phyloP scores from a whole-genome alignment of 2,329 filamentous ascomycete genomes.

The Botrytis porri region DNA sequence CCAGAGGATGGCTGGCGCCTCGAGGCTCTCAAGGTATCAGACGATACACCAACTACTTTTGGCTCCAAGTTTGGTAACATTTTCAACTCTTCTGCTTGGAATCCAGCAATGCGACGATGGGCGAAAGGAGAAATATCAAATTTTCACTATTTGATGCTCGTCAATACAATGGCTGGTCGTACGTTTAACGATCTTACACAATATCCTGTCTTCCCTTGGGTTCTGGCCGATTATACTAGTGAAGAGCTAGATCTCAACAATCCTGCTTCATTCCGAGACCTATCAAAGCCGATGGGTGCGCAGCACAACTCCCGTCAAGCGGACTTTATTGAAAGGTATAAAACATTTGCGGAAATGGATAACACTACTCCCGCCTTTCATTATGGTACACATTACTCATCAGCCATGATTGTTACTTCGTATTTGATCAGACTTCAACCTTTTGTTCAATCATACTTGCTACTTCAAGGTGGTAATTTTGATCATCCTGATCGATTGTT shows the following conservation, averaged over 20 bases:
- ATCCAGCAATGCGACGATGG: conserved; percentile 86
- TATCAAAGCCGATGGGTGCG: conserved; percentile 95
- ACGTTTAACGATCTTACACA: conserved; percentile 98
- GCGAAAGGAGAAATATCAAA: conserved; percentile 94
- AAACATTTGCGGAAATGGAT: conserved; percentile 88
- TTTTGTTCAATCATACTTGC: conserved; percentile 91
- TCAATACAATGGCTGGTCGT: conserved; percentile 94
- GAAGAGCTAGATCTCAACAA: conserved; percentile 85
- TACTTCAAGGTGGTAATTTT: conserved; percentile 93
- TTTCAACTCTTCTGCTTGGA: conserved; percentile 79
- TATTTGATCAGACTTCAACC: conserved; percentile 94
- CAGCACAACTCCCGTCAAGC: conserved; percentile 73
- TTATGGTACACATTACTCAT: conserved; percentile 98
- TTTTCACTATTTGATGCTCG: conserved; percentile 97
- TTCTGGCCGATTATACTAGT: conserved; percentile 92
- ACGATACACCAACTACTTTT: conserved; percentile 60
- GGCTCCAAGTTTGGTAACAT: conserved; percentile 89
- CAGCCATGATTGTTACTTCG: conserved; percentile 96
- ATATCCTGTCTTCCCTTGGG: conserved; percentile 97
- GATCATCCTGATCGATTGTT: conserved; percentile 95
- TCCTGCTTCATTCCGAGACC: conserved; percentile 80
- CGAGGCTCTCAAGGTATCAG: conserved; percentile 71
- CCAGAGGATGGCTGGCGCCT: conserved; percentile 90
- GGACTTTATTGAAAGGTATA: conserved; percentile 81
- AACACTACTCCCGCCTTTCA: conserved; percentile 76